Evolutionary conservation across 2,329 filamentous ascomycete species (phyloP).

Genomic region (Stemphylium vesicarium): DNA sequence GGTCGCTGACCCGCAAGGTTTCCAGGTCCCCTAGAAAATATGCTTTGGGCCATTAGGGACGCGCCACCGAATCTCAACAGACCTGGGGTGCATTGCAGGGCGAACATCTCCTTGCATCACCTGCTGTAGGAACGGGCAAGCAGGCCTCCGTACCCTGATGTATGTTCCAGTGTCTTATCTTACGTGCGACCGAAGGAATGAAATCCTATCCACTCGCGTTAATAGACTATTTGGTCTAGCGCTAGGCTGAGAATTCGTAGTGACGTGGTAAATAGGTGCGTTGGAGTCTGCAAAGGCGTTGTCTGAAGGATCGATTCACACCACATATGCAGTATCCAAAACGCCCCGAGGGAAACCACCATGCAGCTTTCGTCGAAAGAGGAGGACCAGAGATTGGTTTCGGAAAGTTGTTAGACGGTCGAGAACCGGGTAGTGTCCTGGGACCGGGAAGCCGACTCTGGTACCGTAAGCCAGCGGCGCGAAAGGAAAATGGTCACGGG

Average conservation of each 20-base stretch:
- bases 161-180: not conserved
- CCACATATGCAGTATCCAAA: not conserved
- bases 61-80: slow-evolving; percentile 18
- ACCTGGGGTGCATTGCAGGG: slow-evolving; percentile 26
- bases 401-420: not conserved
- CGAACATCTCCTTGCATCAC: slow-evolving; percentile 13
- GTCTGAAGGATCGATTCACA: not conserved
- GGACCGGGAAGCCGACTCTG: slow-evolving; percentile 4
- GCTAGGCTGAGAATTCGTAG: not conserved
- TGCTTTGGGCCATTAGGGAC: slow-evolving; percentile 8
- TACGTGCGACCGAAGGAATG: not conserved
- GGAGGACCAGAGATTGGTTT: not conserved
- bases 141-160: not conserved
- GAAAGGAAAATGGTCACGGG: not conserved
- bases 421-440: not conserved
- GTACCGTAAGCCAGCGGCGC: not conserved
- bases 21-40: not conserved
- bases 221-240: not conserved
- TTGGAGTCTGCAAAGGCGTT: not conserved
- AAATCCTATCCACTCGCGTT: slow-evolving; percentile 5
- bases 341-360: not conserved
- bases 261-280: not conserved
- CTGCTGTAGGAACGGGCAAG: slow-evolving; percentile 6
- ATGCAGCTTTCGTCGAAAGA: not conserved
- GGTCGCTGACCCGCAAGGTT: slow-evolving; percentile 12